Evolutionary conservation across 1,139 yeast genomes (phyloP), one percentile per base, ranked within the genome.

Genomic region (Petasospora fabianii): DNA sequence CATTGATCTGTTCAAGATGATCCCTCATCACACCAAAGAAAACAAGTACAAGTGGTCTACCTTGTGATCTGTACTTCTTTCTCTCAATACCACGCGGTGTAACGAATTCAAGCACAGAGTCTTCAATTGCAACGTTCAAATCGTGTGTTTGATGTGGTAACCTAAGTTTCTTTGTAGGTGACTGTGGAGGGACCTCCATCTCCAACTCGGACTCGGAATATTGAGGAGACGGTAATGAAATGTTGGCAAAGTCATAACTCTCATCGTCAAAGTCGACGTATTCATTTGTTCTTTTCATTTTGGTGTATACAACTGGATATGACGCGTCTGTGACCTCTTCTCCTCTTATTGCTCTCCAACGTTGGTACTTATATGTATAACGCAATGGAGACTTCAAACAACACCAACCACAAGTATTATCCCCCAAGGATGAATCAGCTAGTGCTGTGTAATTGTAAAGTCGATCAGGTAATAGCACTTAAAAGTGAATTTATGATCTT

Each of bases 21-120:
- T 38, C 41, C 21, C 35, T 39, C 39, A 46, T 39, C 1, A 54
- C 38, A 5, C 59, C 59, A 33, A 51, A 55, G 35, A 55, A 55
- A 11, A 55, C 38, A 5, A 54, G 39, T 2, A 53, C 42, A 3
- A 54, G 31, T 2, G 37, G 32, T 11, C 42, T 42, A 7, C 44
- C 43, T 1, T 17, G 32, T 3, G 37, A 20, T 21, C 36, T 18
- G 9, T 31, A 38, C 28, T 37, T 45, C 16, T 24, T 28, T 4
- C 24, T 21, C 3, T 26, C 26, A 4, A 26, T 35, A 0, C 46
- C 46, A 11, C 27, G 18, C 6, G 30, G 30, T 1, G 41, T 29
- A 11, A 50, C 24, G n/a, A 44, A 35, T 6, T 44, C 44, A 1
- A 49, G 36, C n/a, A 44, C 1, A 1, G 35, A 20, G 20, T 46